A percentile compares a stretch with the other conserved stretches of the same genome.
phyloP scores from a whole-genome alignment of 768 basidiomycete species.

The Kwoniella dejecticola region DNA sequence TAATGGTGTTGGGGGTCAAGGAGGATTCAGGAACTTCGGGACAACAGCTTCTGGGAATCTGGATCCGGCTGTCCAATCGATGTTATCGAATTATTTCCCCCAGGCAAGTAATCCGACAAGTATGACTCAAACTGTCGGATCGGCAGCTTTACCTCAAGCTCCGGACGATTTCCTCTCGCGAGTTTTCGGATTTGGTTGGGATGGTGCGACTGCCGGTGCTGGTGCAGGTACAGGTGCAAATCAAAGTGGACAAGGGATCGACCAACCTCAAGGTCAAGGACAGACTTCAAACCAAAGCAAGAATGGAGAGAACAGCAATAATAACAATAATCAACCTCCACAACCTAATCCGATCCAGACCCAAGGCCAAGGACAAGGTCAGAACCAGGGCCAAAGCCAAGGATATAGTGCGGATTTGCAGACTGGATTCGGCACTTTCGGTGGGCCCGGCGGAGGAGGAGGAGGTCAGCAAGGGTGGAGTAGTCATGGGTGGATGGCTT shows the following conservation, averaged over 20 bases:
- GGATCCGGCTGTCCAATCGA: constrained; percentile 47
- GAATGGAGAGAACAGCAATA: not conserved
- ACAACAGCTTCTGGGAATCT: constrained; percentile 6
- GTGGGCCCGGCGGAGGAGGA: constrained; percentile 5
- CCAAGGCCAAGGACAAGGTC: not conserved
- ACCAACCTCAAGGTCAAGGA: not conserved
- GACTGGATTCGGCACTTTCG: constrained; percentile 6
- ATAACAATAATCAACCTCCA: constrained; percentile 4
- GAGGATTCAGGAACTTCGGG: constrained; percentile 4
- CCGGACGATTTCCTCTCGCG: constrained; percentile 51
- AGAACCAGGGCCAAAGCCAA: constrained; percentile 1
- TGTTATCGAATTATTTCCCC: constrained; percentile 49
- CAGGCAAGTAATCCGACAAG: constrained; percentile 2
- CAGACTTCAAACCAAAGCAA: not conserved
- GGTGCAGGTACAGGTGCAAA: not conserved
- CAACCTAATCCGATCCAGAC: not conserved
- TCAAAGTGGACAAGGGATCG: not conserved
- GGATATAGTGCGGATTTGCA: too few relatives aligned
- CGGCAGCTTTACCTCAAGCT: constrained; percentile 18
- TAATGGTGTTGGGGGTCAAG: not conserved
- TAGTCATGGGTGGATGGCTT: constrained; percentile 25
- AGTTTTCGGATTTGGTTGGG: constrained; percentile 49
- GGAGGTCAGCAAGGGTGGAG: constrained; percentile 12
- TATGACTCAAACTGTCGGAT: constrained; percentile 13
- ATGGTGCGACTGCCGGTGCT: constrained; percentile 19